Conservation (phyloP, 2,329 filamentous ascomycete genomes). For the Penicillium sp. region DNA sequence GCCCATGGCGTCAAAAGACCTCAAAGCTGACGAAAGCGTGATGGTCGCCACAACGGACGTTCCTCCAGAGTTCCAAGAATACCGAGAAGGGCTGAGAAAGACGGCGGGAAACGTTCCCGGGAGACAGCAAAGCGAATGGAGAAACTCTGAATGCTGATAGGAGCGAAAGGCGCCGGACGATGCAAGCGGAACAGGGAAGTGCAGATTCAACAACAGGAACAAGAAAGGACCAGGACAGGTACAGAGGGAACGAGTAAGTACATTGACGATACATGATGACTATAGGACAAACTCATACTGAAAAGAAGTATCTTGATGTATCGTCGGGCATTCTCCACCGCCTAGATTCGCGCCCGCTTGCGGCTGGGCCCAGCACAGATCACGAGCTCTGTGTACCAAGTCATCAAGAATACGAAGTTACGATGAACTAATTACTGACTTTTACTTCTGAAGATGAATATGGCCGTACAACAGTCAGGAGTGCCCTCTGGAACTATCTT, state of each 20-base stretch:
- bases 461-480: background rate
- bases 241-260: background rate
- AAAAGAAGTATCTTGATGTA: background rate
- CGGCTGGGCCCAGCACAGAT: slow-evolving; percentile 2
- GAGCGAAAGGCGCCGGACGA: slow-evolving; percentile 4
- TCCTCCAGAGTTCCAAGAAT: background rate
- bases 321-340: background rate
- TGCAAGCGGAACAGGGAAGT: slow-evolving; percentile 24
- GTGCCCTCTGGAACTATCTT: too few relatives aligned
- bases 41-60: slow-evolving; percentile 9
- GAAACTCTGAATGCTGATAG: slow-evolving; percentile 1
- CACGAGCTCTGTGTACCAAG: too few relatives aligned
- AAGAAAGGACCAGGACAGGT: background rate
- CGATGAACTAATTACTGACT: too few relatives aligned
- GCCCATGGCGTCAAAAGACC: slow-evolving; percentile 20
- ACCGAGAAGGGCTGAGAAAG: background rate
- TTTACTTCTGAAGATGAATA: background rate
- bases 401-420: too few relatives aligned
- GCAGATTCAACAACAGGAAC: background rate
- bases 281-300: background rate
- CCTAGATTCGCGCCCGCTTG: slow-evolving; percentile 3
- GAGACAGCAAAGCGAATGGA: background rate
- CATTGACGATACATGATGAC: background rate
- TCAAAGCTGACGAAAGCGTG: slow-evolving; percentile 32
- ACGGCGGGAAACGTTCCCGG: slow-evolving; percentile 1